Evolutionary conservation across 345 rosid genomes (phyloP).

Genomic region (Populus davidiana): DNA sequence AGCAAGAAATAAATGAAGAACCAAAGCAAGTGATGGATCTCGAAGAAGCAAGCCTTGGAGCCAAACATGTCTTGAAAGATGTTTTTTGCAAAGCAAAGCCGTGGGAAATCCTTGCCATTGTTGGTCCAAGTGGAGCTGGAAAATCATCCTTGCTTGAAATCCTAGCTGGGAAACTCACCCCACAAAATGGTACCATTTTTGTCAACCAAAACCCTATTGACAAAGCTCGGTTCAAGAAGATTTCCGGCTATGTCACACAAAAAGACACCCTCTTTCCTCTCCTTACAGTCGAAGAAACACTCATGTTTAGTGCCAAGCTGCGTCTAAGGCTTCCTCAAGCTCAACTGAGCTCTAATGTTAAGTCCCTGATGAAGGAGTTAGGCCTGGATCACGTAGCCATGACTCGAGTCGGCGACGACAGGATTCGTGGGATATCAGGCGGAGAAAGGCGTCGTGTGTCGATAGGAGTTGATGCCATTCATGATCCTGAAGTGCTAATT

Average conservation of each 20-base stretch:
- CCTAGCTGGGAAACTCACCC: slow-evolving; percentile 63
- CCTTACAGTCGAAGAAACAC: slow-evolving; percentile 91
- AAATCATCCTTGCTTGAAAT: slow-evolving; percentile 84
- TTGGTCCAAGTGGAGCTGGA: slow-evolving; percentile 97
- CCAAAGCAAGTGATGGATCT: slow-evolving; percentile 14
- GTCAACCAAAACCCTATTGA: slow-evolving; percentile 61
- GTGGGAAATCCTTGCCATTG: slow-evolving; percentile 89
- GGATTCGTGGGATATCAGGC: slow-evolving; percentile 86
- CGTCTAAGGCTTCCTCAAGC: slow-evolving; percentile 60
- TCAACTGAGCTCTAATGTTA: slow-evolving; percentile 52
- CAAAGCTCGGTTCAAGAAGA: slow-evolving; percentile 63
- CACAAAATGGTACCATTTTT: slow-evolving; percentile 57
- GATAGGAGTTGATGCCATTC: slow-evolving; percentile 87
- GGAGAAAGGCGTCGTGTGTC: slow-evolving; percentile 96
- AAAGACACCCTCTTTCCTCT: slow-evolving; percentile 84
- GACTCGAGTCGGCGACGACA: slow-evolving; percentile 76
- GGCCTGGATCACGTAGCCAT: slow-evolving; percentile 70
- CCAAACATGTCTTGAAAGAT: slow-evolving; percentile 56
- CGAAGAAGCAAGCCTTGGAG: slow-evolving; percentile 27
- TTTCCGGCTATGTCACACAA: slow-evolving; percentile 85
- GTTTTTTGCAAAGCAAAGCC: slow-evolving; percentile 86
- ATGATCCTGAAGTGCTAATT: slow-evolving; percentile 80
- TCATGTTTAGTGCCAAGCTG: slow-evolving; percentile 80
- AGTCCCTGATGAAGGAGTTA: slow-evolving; percentile 68
- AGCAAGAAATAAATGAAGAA: slow-evolving; percentile 21